Conservation (phyloP, 1,139 yeast genomes). For the Pneumocystis wakefieldiae region DNA sequence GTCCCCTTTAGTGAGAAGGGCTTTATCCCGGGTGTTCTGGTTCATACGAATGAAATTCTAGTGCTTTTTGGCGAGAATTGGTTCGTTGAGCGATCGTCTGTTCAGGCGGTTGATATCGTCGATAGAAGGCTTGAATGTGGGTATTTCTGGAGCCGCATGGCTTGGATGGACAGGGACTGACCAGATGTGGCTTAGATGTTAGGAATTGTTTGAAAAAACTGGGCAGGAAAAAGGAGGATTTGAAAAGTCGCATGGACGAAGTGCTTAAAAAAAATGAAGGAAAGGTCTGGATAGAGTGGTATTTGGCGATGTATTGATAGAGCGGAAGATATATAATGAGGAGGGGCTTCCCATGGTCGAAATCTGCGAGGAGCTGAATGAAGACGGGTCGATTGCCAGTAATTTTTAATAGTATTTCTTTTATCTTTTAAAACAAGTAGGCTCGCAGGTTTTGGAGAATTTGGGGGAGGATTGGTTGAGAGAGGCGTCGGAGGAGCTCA, state of each 20-base stretch:
- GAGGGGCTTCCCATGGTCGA: background rate
- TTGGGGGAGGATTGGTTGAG: background rate
- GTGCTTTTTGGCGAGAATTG: conserved; percentile 1
- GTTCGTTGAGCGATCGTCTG: background rate
- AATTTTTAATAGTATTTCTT: background rate
- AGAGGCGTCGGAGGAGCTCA: background rate
- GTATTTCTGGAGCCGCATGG: background rate
- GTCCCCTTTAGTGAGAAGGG: background rate
- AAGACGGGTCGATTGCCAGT: background rate
- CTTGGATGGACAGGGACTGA: too few relatives aligned
- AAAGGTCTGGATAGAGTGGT: background rate
- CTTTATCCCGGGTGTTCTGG: background rate
- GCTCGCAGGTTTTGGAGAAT: background rate
- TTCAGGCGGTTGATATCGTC: background rate
- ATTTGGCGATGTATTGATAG: background rate
- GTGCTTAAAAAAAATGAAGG: background rate
- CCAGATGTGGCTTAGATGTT: background rate
- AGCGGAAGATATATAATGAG: background rate
- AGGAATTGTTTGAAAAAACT: background rate
- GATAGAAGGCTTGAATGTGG: background rate
- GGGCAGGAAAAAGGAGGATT: background rate
- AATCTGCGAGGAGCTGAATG: background rate
- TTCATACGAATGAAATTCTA: background rate
- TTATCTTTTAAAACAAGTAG: background rate
- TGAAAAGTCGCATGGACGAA: background rate